phyloP scores from a whole-genome alignment of 768 basidiomycete species.

The Bullera alba region DNA sequence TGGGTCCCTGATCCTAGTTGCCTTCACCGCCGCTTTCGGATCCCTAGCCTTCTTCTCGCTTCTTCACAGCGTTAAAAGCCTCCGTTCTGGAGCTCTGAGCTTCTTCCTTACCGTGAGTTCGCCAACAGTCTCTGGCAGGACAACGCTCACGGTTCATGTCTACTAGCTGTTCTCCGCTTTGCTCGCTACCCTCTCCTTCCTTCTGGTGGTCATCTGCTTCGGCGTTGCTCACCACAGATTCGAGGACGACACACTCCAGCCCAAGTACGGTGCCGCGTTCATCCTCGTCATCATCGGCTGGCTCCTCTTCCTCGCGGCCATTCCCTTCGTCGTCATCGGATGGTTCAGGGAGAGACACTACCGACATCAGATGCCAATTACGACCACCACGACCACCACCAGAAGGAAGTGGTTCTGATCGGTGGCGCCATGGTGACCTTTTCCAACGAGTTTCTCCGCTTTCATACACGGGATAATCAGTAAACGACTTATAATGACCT shows the following conservation, averaged over 20 bases:
- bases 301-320: conserved; percentile 22
- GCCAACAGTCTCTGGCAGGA: not conserved
- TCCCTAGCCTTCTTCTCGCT: conserved; percentile 26
- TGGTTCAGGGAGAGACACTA: conserved; percentile 29
- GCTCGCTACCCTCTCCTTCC: conserved; percentile 30
- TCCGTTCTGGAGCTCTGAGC: conserved; percentile 12
- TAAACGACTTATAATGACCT: too few relatives aligned
- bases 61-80: conserved; percentile 13
- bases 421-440: too few relatives aligned
- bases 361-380: conserved; percentile 7
- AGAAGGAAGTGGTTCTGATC: conserved; percentile 13
- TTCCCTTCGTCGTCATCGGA: conserved; percentile 30
- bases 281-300: conserved; percentile 34
- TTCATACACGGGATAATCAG: not conserved
- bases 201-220: conserved; percentile 34
- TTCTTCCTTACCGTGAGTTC: conserved; percentile 35
- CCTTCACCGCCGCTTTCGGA: conserved; percentile 37
- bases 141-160: not conserved
- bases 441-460: not conserved
- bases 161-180: conserved; percentile 28
- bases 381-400: conserved; percentile 8
- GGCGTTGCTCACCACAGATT: conserved; percentile 32
- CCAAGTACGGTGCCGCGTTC: conserved; percentile 36
- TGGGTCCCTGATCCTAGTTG: conserved; percentile 35
- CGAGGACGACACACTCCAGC: conserved; percentile 10